Conservation (phyloP, 1,139 yeast genomes). For the Taphrina deformans region DNA sequence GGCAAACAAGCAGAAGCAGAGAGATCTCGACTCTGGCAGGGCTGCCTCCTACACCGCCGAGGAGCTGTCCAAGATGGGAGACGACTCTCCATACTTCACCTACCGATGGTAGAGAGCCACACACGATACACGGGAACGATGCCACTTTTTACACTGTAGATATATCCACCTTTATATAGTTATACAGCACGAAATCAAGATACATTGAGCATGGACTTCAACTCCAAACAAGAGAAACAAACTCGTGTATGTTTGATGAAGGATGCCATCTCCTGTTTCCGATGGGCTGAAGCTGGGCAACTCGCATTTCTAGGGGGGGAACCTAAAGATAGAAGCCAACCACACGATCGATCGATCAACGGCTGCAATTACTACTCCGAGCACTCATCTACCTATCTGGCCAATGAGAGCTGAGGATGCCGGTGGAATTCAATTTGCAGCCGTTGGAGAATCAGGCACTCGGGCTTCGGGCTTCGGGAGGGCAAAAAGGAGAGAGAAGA, state of each 20-base stretch:
- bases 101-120: constrained; percentile 6
- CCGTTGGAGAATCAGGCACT: background rate
- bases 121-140: background rate
- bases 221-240: no score
- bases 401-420: background rate
- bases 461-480: background rate
- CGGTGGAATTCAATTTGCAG: background rate
- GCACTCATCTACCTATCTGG: background rate
- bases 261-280: no score
- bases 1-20: constrained; percentile 45
- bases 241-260: no score
- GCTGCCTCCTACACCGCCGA: constrained; percentile 12
- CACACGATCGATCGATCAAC: background rate
- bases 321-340: background rate
- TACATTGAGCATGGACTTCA: no score
- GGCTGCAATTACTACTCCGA: background rate
- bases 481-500: background rate
- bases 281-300: no score
- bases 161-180: no score
- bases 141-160: background rate
- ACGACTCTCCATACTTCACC: constrained; percentile 29
- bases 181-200: no score
- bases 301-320: no score
- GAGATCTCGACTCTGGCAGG: constrained; percentile 14
- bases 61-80: constrained; percentile 30